Percentiles rank a stretch among this genome's conserved stretches.
phyloP scores from a whole-genome alignment of 2,329 filamentous ascomycete species.

The Paracorniculantispora psalliotae region DNA sequence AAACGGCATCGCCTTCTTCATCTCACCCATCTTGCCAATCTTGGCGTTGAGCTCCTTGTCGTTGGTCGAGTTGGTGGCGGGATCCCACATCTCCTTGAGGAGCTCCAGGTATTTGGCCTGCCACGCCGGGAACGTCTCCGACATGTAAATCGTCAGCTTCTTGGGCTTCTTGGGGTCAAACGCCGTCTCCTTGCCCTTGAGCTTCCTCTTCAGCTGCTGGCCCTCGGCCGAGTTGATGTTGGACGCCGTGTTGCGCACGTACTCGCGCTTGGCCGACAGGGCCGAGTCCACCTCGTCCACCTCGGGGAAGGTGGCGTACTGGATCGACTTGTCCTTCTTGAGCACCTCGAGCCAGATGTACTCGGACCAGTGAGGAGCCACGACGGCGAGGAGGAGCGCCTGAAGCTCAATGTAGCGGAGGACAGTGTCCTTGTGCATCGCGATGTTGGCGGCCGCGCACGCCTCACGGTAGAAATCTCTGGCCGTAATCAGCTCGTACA shows the following conservation, averaged over 20 bases:
- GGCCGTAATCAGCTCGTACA: constrained; percentile 87
- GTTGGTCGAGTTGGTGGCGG: constrained; percentile 56
- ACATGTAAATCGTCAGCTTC: constrained; percentile 81
- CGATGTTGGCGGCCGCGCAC: constrained; percentile 68
- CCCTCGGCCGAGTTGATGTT: constrained; percentile 80
- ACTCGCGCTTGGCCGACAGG: constrained; percentile 73
- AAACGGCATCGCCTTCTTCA: constrained; percentile 98
- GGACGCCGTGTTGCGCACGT: constrained; percentile 69
- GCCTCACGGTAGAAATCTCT: constrained; percentile 88
- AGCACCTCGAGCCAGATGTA: constrained; percentile 92
- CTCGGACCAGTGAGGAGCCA: constrained; percentile 91
- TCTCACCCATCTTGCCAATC: constrained; percentile 78
- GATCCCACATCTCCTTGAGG: constrained; percentile 65
- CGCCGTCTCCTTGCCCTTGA: constrained; percentile 79
- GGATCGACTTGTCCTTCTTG: constrained; percentile 68
- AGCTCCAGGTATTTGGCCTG: constrained; percentile 86
- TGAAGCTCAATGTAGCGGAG: constrained; percentile 82
- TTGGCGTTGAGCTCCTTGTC: constrained; percentile 76
- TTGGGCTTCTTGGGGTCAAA: constrained; percentile 93
- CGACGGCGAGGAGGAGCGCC: constrained; percentile 72
- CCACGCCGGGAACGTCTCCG: constrained; percentile 79
- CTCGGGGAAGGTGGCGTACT: constrained; percentile 70
- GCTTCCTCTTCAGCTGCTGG: constrained; percentile 77
- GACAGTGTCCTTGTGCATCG: constrained; percentile 81
- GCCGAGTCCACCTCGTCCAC: constrained; percentile 57